Evolutionary conservation across 1,284 basidiomycete species (phyloP).

Genomic region (Ustilago curta): DNA sequence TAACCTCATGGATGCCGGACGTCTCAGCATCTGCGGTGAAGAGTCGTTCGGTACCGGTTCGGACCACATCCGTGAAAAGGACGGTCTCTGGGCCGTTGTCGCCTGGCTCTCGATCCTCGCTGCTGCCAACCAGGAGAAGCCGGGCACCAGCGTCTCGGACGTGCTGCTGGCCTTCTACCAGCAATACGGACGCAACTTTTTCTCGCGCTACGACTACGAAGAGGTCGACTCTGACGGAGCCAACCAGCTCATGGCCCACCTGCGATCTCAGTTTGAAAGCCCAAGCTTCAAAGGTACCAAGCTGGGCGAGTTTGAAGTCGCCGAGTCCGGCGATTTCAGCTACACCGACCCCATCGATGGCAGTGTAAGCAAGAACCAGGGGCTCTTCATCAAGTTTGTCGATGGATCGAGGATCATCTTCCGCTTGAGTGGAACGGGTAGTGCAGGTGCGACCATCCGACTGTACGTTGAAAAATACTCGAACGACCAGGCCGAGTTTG

Average conservation of each 20-base stretch:
- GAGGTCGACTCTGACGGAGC: conserved; percentile 93
- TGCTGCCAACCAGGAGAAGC: conserved; percentile 81
- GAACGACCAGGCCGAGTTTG: conserved; percentile 81
- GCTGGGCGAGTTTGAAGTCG: conserved; percentile 80
- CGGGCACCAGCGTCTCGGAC: conserved; percentile 62
- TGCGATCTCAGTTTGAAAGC: conserved; percentile 79
- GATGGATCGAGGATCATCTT: conserved; percentile 96
- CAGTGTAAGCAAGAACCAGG: conserved; percentile 93
- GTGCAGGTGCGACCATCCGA: conserved; percentile 85
- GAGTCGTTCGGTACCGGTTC: conserved; percentile 99
- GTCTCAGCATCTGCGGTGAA: conserved; percentile 96
- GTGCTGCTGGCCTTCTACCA: conserved; percentile 85
- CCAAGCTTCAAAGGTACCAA: conserved; percentile 71
- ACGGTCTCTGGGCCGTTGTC: conserved; percentile 95
- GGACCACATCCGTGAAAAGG: conserved; percentile 99
- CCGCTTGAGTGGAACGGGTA: conserved; percentile 93
- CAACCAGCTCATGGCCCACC: conserved; percentile 81
- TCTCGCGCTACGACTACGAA: conserved; percentile 97
- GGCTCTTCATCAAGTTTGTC: conserved; percentile 88
- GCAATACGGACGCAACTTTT: conserved; percentile 96
- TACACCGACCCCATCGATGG: conserved; percentile 98
- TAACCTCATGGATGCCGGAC: conserved; percentile 98
- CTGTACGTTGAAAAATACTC: conserved; percentile 79
- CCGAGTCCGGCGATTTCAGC: conserved; percentile 85
- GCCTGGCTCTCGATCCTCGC: conserved; percentile 98